Evolutionary conservation across 2,329 filamentous ascomycete species (phyloP).

Genomic region (Penicillium palitans): DNA sequence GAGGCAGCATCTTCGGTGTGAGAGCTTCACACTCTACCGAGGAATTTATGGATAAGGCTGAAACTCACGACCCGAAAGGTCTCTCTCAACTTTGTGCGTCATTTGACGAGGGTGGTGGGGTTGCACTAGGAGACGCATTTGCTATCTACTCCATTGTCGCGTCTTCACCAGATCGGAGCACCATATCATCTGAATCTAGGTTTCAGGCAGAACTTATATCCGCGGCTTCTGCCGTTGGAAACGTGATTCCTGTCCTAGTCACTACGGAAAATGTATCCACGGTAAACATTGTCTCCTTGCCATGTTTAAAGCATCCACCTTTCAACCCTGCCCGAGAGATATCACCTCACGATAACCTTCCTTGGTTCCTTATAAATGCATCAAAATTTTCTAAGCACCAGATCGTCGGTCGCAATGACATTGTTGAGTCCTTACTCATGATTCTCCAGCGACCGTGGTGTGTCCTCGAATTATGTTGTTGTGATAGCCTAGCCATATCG

Average conservation of each 20-base stretch:
- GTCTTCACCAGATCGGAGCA: neutral
- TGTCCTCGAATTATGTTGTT: slow-evolving; percentile 1
- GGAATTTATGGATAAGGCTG: neutral
- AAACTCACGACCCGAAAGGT: neutral
- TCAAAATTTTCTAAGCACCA: neutral
- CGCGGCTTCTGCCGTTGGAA: neutral
- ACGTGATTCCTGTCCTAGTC: neutral
- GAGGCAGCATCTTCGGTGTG: neutral
- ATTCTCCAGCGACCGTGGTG: slow-evolving; percentile 2
- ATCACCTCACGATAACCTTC: neutral
- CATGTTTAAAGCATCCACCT: neutral
- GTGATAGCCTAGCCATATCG: neutral
- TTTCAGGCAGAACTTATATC: neutral
- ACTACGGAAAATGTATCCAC: neutral
- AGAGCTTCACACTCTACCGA: neutral
- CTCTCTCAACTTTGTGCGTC: slow-evolving; percentile 6
- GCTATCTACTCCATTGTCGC: slow-evolving; percentile 15
- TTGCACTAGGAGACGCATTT: slow-evolving; percentile 7
- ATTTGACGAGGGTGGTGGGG: slow-evolving; percentile 11
- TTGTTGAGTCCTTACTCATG: neutral
- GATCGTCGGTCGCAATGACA: neutral
- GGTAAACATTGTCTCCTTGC: neutral
- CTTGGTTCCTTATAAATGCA: slow-evolving; percentile 2
- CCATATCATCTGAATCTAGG: neutral
- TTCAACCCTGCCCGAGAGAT: neutral